Conservation (phyloP, 1,284 basidiomycete species). For the Cutaneotrichosporon sp. region DNA sequence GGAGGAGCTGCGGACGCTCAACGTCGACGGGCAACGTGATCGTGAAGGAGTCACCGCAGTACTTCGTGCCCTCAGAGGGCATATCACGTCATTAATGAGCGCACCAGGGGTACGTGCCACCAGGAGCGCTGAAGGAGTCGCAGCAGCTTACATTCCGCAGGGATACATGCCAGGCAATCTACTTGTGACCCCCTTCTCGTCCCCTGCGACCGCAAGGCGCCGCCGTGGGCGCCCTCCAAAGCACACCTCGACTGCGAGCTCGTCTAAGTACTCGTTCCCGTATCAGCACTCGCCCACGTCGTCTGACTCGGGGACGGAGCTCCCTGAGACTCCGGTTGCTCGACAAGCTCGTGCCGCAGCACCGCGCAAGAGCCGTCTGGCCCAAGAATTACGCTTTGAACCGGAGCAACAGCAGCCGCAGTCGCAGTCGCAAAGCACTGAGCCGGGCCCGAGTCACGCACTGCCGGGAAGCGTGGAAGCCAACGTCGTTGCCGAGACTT, state of each 20-base stretch:
- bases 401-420: background rate
- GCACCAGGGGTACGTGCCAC: conserved; percentile 13
- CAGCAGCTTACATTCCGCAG: conserved; percentile 12
- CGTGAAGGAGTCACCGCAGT: conserved; percentile 30
- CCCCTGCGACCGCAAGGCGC: conserved; percentile 40
- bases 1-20: conserved; percentile 29
- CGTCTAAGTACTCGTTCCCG: conserved; percentile 12
- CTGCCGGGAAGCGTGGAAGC: conserved; percentile 1
- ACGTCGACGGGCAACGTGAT: conserved; percentile 29
- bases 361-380: conserved; percentile 19
- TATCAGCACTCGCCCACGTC: conserved; percentile 11
- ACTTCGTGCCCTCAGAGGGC: conserved; percentile 28
- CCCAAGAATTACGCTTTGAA: conserved; percentile 16
- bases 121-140: background rate
- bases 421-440: background rate
- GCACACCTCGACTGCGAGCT: conserved; percentile 3
- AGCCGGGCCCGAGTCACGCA: conserved; percentile 12
- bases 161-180: conserved; percentile 5
- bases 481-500: conserved; percentile 3
- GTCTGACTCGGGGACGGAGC: conserved; percentile 3
- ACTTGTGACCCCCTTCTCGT: conserved; percentile 31
- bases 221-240: conserved; percentile 41
- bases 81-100: conserved; percentile 18
- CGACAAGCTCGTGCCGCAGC: conserved; percentile 5
- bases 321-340: conserved; percentile 8